These are phyloP conservation scores for Coelastrella sp. DNA, from an alignment of 139 green algal species.

Conservation along the genomic window DNA sequence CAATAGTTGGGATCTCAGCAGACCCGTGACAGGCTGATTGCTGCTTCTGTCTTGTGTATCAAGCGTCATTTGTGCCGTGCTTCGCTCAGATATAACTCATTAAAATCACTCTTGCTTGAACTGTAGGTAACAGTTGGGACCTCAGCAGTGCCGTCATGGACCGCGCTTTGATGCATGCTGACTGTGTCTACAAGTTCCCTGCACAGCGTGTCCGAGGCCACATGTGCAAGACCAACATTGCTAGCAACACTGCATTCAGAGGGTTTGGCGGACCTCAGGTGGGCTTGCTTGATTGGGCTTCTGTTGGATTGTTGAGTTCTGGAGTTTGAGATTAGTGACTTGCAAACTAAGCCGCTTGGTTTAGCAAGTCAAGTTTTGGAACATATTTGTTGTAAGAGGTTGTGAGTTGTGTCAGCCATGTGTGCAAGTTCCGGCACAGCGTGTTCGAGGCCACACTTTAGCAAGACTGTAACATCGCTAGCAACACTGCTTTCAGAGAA, in stretches of 20 bases:
- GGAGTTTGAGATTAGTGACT: no score
- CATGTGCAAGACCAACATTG: conserved; percentile 90
- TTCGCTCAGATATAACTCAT: background rate
- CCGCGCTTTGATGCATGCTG: conserved; percentile 89
- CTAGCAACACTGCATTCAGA: conserved; percentile 80
- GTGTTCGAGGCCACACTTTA: no score
- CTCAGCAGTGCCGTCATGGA: conserved; percentile 90
- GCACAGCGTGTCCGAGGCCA: conserved; percentile 78
- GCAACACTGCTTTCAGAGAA: no score
- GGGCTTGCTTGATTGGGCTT: background rate
- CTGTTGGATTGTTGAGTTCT: no score
- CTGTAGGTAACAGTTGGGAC: conserved; percentile 85
- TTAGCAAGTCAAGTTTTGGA: no score
- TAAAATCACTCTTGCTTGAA: background rate
- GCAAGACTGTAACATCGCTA: no score
- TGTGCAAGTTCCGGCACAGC: no score
- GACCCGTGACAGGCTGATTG: no score
- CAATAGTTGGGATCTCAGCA: background rate
- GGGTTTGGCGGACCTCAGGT: conserved; percentile 95
- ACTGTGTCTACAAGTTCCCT: conserved; percentile 83
- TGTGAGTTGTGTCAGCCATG: no score
- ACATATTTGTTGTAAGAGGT: no score
- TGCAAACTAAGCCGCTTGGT: no score
- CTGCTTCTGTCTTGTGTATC: no score
- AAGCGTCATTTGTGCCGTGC: background rate